phyloP scores from a whole-genome alignment of 2,329 filamentous ascomycete species.

The Cercospora zeina region DNA sequence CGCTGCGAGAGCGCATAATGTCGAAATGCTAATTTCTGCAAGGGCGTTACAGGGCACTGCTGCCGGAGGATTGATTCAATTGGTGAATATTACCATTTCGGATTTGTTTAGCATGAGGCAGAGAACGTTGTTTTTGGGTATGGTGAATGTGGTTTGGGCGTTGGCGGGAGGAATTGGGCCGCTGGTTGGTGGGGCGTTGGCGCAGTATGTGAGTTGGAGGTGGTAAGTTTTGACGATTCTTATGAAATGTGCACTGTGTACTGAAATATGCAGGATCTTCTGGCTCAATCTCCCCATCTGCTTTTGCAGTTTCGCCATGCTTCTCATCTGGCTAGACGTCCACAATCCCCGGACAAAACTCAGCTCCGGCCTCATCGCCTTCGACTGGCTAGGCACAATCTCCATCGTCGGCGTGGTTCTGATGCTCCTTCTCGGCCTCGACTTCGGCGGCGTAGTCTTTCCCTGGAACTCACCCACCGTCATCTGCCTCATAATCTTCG shows the following conservation, averaged over 20 bases:
- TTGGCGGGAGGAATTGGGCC: constrained; percentile 56
- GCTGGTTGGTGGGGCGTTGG: constrained; percentile 55
- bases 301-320: constrained; percentile 51
- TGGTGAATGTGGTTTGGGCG: constrained; percentile 57
- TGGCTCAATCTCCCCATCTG: constrained; percentile 59
- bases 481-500: constrained; percentile 57
- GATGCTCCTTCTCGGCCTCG: constrained; percentile 55
- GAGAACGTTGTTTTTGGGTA: constrained; percentile 50
- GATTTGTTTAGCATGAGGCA: constrained; percentile 55
- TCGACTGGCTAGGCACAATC: constrained; percentile 57
- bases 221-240: constrained; percentile 44
- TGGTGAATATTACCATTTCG: constrained; percentile 57
- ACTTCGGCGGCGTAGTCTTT: constrained; percentile 56
- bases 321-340: constrained; percentile 56
- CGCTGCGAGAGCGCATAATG: constrained; percentile 51
- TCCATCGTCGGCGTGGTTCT: constrained; percentile 54
- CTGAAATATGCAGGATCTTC: constrained; percentile 36
- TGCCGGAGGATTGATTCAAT: constrained; percentile 54
- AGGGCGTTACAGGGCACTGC: constrained; percentile 57
- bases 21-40: constrained; percentile 56
- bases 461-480: constrained; percentile 58
- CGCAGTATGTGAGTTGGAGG: constrained; percentile 50
- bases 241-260: not conserved
- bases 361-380: constrained; percentile 50
- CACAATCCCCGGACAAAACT: constrained; percentile 57